These are phyloP conservation scores for Ploettnerulaceae sp. DNA, from an alignment of 2,329 filamentous ascomycete genomes.

Conservation along the genomic window DNA sequence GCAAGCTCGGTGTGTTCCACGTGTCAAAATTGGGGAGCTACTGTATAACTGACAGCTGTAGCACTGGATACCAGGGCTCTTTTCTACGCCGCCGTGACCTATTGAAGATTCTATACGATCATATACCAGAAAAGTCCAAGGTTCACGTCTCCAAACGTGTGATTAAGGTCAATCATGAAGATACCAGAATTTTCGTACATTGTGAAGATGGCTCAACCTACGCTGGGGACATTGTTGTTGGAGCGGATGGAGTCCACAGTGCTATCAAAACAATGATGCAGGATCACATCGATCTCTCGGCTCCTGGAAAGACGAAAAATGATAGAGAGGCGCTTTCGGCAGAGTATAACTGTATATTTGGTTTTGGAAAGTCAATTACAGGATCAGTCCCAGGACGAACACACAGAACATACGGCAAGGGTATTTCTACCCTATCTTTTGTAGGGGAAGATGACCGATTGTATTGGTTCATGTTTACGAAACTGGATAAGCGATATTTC, in stretches of 20 bases:
- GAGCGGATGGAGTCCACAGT: slow-evolving; percentile 30
- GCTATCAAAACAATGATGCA: slow-evolving; percentile 20
- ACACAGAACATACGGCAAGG: slow-evolving; percentile 13
- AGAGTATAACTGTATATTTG: slow-evolving; percentile 22
- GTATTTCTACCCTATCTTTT: slow-evolving; percentile 15
- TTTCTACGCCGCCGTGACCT: slow-evolving; percentile 16
- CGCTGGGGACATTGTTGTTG: slow-evolving; percentile 27
- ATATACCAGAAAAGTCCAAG: slow-evolving; percentile 18
- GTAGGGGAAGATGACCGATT: slow-evolving; percentile 14
- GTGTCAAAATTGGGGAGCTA: slow-evolving; percentile 4
- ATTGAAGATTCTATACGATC: slow-evolving; percentile 17
- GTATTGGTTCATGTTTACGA: slow-evolving; percentile 22
- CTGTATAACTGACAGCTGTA: no score
- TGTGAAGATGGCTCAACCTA: slow-evolving; percentile 23
- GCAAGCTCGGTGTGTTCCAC: neutral
- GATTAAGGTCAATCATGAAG: slow-evolving; percentile 13
- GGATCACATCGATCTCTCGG: slow-evolving; percentile 10
- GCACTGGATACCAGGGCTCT: slow-evolving; percentile 20
- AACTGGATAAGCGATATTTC: slow-evolving; percentile 11
- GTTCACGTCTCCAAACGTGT: slow-evolving; percentile 26
- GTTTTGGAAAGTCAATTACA: slow-evolving; percentile 15
- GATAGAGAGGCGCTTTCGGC: slow-evolving; percentile 16
- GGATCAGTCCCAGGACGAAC: slow-evolving; percentile 14
- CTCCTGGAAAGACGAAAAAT: slow-evolving; percentile 12
- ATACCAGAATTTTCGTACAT: slow-evolving; percentile 16